phyloP scores from a whole-genome alignment of 305 asterid genomes.

The Solanum hybrid region DNA sequence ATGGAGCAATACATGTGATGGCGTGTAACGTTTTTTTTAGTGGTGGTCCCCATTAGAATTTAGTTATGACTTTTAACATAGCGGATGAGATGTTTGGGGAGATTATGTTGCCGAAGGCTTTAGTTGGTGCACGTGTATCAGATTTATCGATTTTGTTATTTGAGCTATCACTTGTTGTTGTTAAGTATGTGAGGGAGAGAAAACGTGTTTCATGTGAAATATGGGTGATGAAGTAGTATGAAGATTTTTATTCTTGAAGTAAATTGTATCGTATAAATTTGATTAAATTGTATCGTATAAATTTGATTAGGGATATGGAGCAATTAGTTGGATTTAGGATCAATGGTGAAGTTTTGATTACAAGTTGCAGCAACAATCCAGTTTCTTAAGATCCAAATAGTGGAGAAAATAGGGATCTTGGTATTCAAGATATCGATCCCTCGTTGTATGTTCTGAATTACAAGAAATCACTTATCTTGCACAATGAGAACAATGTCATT shows the following conservation, averaged over 20 bases:
- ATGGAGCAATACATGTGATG: too few species aligned
- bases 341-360: slow-evolving; percentile 34
- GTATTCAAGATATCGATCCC: not conserved
- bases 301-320: slow-evolving; percentile 10
- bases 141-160: too few species aligned
- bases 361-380: slow-evolving; percentile 7
- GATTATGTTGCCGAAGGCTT: too few species aligned
- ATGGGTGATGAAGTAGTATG: slow-evolving; percentile 49
- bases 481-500: too few species aligned
- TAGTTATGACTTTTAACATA: too few species aligned
- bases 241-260: slow-evolving; percentile 39
- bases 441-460: too few species aligned
- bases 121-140: too few species aligned
- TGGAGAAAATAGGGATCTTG: slow-evolving; percentile 11
- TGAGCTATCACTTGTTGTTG: too few species aligned
- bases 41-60: too few species aligned
- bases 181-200: not conserved
- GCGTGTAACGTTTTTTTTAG: too few species aligned
- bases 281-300: slow-evolving; percentile 26
- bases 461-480: too few species aligned
- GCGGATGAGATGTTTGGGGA: too few species aligned
- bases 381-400: slow-evolving; percentile 22
- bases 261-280: slow-evolving; percentile 26
- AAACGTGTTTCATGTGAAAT: slow-evolving; percentile 15
- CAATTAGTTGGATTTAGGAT: slow-evolving; percentile 29